Evolutionary conservation across 495 filamentous ascomycete genomes (phyloP).

Genomic region (Podospora anserina): DNA sequence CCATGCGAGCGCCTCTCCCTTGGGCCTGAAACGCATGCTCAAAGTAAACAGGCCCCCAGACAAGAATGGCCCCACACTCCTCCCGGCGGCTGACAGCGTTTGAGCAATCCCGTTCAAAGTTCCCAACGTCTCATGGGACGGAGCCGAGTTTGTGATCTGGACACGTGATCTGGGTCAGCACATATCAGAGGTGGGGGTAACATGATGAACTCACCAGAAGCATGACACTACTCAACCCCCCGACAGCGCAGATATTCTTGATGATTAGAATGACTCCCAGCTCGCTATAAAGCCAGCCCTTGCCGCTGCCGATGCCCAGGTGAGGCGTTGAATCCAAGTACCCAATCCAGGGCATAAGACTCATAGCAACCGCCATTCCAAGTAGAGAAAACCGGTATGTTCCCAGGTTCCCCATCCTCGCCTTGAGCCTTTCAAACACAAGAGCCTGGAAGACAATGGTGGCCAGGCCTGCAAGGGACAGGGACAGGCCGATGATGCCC

Average conservation of each 20-base stretch:
- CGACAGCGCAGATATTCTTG: slow-evolving; percentile 85
- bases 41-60: slow-evolving; percentile 80
- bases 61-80: slow-evolving; percentile 83
- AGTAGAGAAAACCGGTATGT: slow-evolving; percentile 76
- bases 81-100: slow-evolving; percentile 85
- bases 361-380: slow-evolving; percentile 79
- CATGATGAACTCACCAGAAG: slow-evolving; percentile 60
- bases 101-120: slow-evolving; percentile 93
- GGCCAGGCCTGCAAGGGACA: slow-evolving; percentile 78
- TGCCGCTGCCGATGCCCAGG: slow-evolving; percentile 51
- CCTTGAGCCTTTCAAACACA: slow-evolving; percentile 73
- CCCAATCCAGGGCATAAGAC: slow-evolving; percentile 85
- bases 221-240: slow-evolving; percentile 83
- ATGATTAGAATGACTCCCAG: slow-evolving; percentile 75
- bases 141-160: slow-evolving; percentile 89
- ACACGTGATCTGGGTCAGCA: slow-evolving; percentile 20
- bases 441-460: slow-evolving; percentile 88
- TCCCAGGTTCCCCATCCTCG: slow-evolving; percentile 77
- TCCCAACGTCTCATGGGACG: slow-evolving; percentile 79
- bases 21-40: slow-evolving; percentile 62
- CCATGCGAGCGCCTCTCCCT: slow-evolving; percentile 83
- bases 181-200: not conserved
- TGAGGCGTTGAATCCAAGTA: slow-evolving; percentile 55
- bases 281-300: slow-evolving; percentile 67
- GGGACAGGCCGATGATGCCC: slow-evolving; percentile 75